A percentile compares a stretch with the other conserved stretches of the same genome.
Conservation (phyloP, 192 early-diverging fungal genomes). For the Coemansia sp. region DNA sequence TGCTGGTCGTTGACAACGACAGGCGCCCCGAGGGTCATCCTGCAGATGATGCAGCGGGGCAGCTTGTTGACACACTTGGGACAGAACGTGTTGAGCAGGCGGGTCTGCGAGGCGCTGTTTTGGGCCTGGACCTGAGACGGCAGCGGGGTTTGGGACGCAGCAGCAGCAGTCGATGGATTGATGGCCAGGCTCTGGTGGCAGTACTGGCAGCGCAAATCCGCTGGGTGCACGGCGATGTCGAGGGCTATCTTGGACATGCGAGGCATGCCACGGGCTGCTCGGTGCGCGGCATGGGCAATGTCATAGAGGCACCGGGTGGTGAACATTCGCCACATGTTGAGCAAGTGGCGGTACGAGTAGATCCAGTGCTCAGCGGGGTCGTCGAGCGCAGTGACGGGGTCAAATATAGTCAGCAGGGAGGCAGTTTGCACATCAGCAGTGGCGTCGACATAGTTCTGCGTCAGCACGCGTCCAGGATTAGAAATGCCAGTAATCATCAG, state of each 20-base stretch:
- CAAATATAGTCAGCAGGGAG: conserved; percentile 64
- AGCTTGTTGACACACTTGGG: conserved; percentile 34
- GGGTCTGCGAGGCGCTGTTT: conserved; percentile 13
- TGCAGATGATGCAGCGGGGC: conserved; percentile 53
- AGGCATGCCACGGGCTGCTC: conserved; percentile 45
- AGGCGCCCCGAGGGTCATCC: conserved; percentile 48
- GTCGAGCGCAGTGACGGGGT: conserved; percentile 11
- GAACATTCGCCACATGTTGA: conserved; percentile 88
- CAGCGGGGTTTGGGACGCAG: not conserved
- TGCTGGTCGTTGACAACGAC: conserved; percentile 3
- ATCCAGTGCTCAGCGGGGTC: conserved; percentile 49
- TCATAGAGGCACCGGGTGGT: conserved; percentile 87
- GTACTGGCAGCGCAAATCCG: conserved; percentile 84
- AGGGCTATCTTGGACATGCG: conserved; percentile 52
- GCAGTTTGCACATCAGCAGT: conserved; percentile 93
- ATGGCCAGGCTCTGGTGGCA: conserved; percentile 64
- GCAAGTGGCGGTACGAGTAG: conserved; percentile 74
- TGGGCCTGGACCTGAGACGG: not conserved
- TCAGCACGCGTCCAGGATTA: conserved; percentile 63
- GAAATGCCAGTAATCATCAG: conserved; percentile 81
- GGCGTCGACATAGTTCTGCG: conserved; percentile 77
- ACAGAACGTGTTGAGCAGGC: conserved; percentile 42
- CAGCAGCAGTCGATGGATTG: not conserved
- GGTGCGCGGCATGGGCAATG: conserved; percentile 71
- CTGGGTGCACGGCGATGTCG: conserved; percentile 63